Percentiles rank a stretch among this genome's conserved stretches.
Evolutionary conservation across 2,329 filamentous ascomycete genomes (phyloP).

Genomic region (Phaeosphaeria sp.): DNA sequence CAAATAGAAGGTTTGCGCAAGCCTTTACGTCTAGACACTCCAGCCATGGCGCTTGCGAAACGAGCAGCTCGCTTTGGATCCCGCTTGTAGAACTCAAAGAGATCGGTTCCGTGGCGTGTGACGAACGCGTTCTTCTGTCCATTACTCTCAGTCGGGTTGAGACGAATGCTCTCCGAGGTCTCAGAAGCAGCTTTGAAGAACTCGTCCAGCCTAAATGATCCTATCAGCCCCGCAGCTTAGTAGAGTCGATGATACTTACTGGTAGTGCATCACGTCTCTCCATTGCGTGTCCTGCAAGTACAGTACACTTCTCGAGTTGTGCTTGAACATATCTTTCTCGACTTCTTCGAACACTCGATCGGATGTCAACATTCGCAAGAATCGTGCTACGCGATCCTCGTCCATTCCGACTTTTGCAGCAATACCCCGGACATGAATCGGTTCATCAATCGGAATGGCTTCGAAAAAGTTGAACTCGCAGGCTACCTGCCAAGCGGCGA

Average conservation of each 20-base stretch:
- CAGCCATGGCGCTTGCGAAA: constrained; percentile 41
- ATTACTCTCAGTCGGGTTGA: constrained; percentile 9
- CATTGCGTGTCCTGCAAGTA: constrained; percentile 20
- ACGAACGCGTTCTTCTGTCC: constrained; percentile 27
- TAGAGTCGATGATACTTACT: constrained; percentile 9
- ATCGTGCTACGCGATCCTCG: constrained; percentile 17
- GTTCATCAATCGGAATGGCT: constrained; percentile 14
- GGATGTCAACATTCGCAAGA: constrained; percentile 21
- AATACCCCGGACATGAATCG: constrained; percentile 13
- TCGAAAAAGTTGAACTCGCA: constrained; percentile 25
- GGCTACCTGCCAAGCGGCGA: constrained; percentile 29
- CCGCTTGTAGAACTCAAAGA: constrained; percentile 38
- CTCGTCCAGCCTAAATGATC: constrained; percentile 30
- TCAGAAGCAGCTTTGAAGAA: constrained; percentile 36
- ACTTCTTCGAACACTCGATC: constrained; percentile 25
- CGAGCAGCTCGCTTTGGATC: constrained; percentile 30
- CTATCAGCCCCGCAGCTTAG: not conserved
- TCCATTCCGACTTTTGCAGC: constrained; percentile 20
- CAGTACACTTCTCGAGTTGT: constrained; percentile 21
- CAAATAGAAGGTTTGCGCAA: not conserved
- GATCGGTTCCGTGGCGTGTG: constrained; percentile 22
- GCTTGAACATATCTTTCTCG: constrained; percentile 22
- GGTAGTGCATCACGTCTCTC: constrained; percentile 19
- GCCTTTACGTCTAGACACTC: constrained; percentile 23
- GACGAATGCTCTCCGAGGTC: constrained; percentile 16